A percentile compares a stretch with the other conserved stretches of the same genome.
phyloP scores from a whole-genome alignment of 2,329 filamentous ascomycete species.

The Paracorniculantispora psalliotae region DNA sequence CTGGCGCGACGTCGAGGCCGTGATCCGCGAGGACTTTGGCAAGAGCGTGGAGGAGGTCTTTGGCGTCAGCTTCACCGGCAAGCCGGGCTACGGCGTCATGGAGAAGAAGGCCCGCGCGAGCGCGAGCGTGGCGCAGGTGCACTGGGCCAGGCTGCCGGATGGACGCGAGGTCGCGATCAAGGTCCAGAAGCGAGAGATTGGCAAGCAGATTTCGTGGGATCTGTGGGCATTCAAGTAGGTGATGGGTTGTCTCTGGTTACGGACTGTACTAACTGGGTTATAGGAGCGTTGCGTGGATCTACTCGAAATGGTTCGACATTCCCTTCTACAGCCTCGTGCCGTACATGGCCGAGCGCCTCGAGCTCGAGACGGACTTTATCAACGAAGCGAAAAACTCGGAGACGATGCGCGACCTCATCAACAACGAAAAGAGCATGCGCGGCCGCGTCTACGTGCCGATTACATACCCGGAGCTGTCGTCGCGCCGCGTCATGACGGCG shows the following conservation, averaged over 20 bases:
- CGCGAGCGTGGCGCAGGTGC: conserved; percentile 93
- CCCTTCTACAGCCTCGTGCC: conserved; percentile 87
- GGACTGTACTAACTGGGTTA: conserved; percentile 15
- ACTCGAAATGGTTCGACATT: conserved; percentile 86
- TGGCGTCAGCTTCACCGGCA: conserved; percentile 73
- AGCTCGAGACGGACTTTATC: conserved; percentile 89
- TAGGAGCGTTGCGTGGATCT: conserved; percentile 73
- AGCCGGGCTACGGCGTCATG: conserved; percentile 62
- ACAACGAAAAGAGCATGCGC: conserved; percentile 67
- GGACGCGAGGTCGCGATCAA: conserved; percentile 92
- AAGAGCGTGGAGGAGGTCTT: conserved; percentile 85
- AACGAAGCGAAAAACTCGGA: conserved; percentile 88
- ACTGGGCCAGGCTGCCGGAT: conserved; percentile 83
- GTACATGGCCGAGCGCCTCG: conserved; percentile 86
- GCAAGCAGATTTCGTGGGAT: conserved; percentile 87
- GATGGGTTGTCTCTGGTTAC: too few species aligned
- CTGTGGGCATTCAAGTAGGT: conserved; percentile 85
- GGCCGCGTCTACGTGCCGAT: conserved; percentile 83
- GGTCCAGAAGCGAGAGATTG: conserved; percentile 93
- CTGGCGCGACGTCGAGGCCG: conserved; percentile 79
- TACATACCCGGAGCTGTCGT: conserved; percentile 77
- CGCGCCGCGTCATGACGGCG: conserved; percentile 80
- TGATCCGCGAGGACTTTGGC: conserved; percentile 86
- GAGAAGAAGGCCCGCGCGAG: conserved; percentile 62
- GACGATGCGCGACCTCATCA: conserved; percentile 73